Evolutionary conservation across 2,329 filamentous ascomycete species (phyloP).

Genomic region (Rhynchosporium secalis): DNA sequence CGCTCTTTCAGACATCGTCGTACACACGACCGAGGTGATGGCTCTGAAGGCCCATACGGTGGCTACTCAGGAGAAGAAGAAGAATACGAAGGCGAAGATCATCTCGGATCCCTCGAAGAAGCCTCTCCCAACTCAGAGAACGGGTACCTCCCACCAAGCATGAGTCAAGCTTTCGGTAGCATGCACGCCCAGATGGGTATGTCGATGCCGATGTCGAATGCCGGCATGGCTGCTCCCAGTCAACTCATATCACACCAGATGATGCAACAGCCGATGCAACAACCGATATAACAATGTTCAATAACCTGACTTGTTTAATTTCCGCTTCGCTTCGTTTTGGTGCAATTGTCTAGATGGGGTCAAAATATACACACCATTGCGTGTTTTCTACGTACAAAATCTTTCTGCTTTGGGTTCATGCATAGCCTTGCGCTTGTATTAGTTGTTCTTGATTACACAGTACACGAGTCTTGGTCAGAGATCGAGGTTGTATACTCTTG

Average conservation of each 20-base stretch:
- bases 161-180: constrained; percentile 16
- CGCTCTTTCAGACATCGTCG: constrained; percentile 56
- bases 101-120: constrained; percentile 77
- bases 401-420: constrained; percentile 25
- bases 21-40: constrained; percentile 81
- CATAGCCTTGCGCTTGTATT: constrained; percentile 36
- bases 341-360: background rate
- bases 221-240: constrained; percentile 41
- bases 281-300: constrained; percentile 34
- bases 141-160: constrained; percentile 53
- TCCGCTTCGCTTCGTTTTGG: constrained; percentile 15
- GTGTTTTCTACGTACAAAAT: constrained; percentile 11
- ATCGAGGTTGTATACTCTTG: constrained; percentile 17
- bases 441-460: constrained; percentile 10
- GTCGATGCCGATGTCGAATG: constrained; percentile 35
- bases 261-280: constrained; percentile 42
- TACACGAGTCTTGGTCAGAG: background rate
- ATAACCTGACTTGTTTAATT: constrained; percentile 20
- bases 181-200: constrained; percentile 31
- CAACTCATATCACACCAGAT: constrained; percentile 42
- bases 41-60: constrained; percentile 60
- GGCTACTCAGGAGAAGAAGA: constrained; percentile 71
- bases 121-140: constrained; percentile 71
- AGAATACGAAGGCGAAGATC: constrained; percentile 78
- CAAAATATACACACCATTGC: constrained; percentile 15